phyloP scores from a whole-genome alignment of 2,329 filamentous ascomycete genomes.

The Cyclaneusma minus region DNA sequence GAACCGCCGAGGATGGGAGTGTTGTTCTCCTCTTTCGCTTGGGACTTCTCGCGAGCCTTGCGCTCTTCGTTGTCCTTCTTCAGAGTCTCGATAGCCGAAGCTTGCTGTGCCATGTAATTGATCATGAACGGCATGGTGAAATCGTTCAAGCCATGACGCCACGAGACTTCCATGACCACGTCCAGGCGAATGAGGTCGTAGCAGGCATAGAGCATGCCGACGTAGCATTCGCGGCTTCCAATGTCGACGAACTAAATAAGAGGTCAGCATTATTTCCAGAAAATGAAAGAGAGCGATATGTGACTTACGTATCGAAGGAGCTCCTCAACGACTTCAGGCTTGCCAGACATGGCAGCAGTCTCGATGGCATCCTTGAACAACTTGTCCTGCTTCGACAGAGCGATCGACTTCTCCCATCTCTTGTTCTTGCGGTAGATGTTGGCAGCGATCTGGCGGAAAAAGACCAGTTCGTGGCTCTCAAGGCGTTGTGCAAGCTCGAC shows the following conservation, averaged over 20 bases:
- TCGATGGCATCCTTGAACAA: constrained; percentile 99
- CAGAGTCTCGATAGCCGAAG: constrained; percentile 64
- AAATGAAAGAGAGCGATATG: constrained; percentile 1
- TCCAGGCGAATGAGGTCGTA: constrained; percentile 93
- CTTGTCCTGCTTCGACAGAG: constrained; percentile 97
- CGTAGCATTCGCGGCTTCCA: constrained; percentile 96
- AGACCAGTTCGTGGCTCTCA: constrained; percentile 95
- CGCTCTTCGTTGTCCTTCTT: constrained; percentile 95
- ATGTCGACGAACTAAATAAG: constrained; percentile 81
- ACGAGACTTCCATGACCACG: constrained; percentile 87
- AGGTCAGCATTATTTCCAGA: constrained; percentile 18
- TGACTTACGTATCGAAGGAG: constrained; percentile 85
- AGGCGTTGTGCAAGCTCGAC: constrained; percentile 82
- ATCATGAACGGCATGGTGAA: constrained; percentile 99
- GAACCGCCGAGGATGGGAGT: constrained; percentile 82
- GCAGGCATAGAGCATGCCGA: constrained; percentile 98
- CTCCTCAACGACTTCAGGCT: constrained; percentile 87
- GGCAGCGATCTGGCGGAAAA: constrained; percentile 97
- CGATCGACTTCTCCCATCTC: constrained; percentile 98
- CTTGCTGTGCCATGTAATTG: constrained; percentile 89
- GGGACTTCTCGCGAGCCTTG: constrained; percentile 56
- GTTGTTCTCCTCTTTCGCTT: constrained; percentile 80
- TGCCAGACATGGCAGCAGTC: constrained; percentile 82
- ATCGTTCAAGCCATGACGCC: constrained; percentile 86
- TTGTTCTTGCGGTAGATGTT: constrained; percentile 99